A percentile compares a stretch with the other conserved stretches of the same genome.
phyloP scores from a whole-genome alignment of 2,329 filamentous ascomycete genomes.

The Curvularia hawaiiensis region DNA sequence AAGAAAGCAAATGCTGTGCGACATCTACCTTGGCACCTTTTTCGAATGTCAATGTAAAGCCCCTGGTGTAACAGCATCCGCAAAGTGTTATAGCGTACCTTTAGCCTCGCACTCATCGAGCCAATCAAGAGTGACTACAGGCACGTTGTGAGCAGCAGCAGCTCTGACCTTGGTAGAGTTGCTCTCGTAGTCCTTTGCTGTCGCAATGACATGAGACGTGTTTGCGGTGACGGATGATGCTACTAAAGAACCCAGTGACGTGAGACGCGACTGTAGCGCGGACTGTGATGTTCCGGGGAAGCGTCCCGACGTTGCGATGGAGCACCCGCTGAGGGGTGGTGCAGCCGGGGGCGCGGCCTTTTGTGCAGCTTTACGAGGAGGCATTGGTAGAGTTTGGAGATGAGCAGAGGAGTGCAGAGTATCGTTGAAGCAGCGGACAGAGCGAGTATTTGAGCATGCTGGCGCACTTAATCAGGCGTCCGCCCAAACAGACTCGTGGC shows the following conservation, averaged over 20 bases:
- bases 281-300: slow-evolving; percentile 62
- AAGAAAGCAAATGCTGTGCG: slow-evolving; percentile 44
- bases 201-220: slow-evolving; percentile 64
- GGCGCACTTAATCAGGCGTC: slow-evolving; percentile 7
- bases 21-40: slow-evolving; percentile 46
- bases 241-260: slow-evolving; percentile 56
- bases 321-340: slow-evolving; percentile 54
- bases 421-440: slow-evolving; percentile 2
- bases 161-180: slow-evolving; percentile 59
- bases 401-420: neutral
- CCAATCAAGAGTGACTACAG: slow-evolving; percentile 67
- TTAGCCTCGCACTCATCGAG: slow-evolving; percentile 59
- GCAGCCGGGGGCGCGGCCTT: slow-evolving; percentile 25
- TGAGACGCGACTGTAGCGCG: slow-evolving; percentile 54
- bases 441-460: slow-evolving; percentile 19
- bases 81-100: slow-evolving; percentile 29
- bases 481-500: slow-evolving; percentile 4
- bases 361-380: slow-evolving; percentile 28
- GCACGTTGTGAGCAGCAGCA: slow-evolving; percentile 54
- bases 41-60: slow-evolving; percentile 1
- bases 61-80: neutral
- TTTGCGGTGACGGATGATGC: slow-evolving; percentile 55
- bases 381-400: slow-evolving; percentile 19
- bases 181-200: slow-evolving; percentile 58
- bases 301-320: slow-evolving; percentile 65